phyloP scores from a whole-genome alignment of 2,329 filamentous ascomycete genomes.

The Escovopsis weberi region DNA sequence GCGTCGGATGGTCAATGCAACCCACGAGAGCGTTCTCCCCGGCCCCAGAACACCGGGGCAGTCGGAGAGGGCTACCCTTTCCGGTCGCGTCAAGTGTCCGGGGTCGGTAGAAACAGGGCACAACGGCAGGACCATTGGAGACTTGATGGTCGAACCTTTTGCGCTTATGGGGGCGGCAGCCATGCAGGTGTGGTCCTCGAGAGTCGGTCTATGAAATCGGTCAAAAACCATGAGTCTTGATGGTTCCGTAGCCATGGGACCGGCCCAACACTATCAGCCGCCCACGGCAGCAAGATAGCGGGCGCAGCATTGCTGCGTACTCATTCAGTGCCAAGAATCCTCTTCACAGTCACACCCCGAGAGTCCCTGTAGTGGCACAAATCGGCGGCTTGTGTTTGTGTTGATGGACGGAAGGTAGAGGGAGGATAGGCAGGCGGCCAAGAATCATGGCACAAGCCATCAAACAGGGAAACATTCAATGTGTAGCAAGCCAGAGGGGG shows the following conservation, averaged over 20 bases:
- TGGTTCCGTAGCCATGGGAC: too few relatives aligned
- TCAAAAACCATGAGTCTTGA: slow-evolving; percentile 3
- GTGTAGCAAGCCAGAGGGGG: not conserved
- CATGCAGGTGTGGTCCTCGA: not conserved
- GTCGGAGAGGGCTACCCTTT: not conserved
- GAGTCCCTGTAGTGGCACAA: too few relatives aligned
- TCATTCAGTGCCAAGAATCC: too few relatives aligned
- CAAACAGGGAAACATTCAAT: too few relatives aligned
- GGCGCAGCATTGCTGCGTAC: too few relatives aligned
- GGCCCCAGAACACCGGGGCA: not conserved
- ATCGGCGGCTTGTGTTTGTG: too few relatives aligned
- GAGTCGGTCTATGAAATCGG: slow-evolving; percentile 2
- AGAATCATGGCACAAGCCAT: too few relatives aligned
- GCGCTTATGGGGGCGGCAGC: slow-evolving; percentile 1
- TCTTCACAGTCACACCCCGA: too few relatives aligned
- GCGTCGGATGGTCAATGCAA: not conserved
- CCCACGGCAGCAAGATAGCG: too few relatives aligned
- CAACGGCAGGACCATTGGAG: not conserved
- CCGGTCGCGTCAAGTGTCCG: not conserved
- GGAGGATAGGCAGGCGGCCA: too few relatives aligned
- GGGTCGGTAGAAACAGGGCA: not conserved
- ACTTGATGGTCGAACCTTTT: slow-evolving; percentile 1
- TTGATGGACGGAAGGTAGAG: too few relatives aligned
- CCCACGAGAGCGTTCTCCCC: not conserved
- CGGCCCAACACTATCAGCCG: too few relatives aligned